A percentile compares a stretch with the other conserved stretches of the same genome.
Conservation (phyloP, 2,329 filamentous ascomycete species). For the Ascochyta viciae-villosae region DNA sequence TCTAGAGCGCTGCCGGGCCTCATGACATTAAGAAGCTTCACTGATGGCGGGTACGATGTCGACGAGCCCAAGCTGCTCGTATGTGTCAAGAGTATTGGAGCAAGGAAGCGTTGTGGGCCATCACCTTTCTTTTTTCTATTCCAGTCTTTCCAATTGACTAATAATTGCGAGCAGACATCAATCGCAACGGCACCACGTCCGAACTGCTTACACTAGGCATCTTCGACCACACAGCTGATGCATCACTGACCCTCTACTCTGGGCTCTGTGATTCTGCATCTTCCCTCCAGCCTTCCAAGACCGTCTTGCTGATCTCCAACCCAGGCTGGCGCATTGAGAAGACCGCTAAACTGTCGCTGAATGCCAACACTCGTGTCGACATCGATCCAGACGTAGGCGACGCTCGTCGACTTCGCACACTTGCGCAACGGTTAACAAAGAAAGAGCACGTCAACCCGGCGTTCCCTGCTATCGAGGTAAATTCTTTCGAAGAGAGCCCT, state of each 20-base stretch:
- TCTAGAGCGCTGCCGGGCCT: constrained; percentile 53
- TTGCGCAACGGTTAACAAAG: constrained; percentile 56
- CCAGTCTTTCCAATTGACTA: not conserved
- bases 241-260: constrained; percentile 63
- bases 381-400: constrained; percentile 63
- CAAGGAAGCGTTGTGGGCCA: constrained; percentile 55
- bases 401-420: constrained; percentile 60
- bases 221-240: constrained; percentile 65
- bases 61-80: constrained; percentile 61
- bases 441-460: constrained; percentile 59
- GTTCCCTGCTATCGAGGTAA: constrained; percentile 52
- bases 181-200: constrained; percentile 54
- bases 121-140: not conserved
- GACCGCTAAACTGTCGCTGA: constrained; percentile 47
- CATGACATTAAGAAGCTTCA: constrained; percentile 65
- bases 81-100: constrained; percentile 65
- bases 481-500: constrained; percentile 28
- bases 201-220: constrained; percentile 60
- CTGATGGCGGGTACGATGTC: constrained; percentile 62
- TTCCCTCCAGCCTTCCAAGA: constrained; percentile 57
- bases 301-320: constrained; percentile 59
- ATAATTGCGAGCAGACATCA: constrained; percentile 48
- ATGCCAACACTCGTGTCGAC: constrained; percentile 59
- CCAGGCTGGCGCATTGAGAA: constrained; percentile 51
- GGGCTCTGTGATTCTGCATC: constrained; percentile 56